phyloP scores from a whole-genome alignment of 2,329 filamentous ascomycete genomes.

The Colletotrichum siamense region DNA sequence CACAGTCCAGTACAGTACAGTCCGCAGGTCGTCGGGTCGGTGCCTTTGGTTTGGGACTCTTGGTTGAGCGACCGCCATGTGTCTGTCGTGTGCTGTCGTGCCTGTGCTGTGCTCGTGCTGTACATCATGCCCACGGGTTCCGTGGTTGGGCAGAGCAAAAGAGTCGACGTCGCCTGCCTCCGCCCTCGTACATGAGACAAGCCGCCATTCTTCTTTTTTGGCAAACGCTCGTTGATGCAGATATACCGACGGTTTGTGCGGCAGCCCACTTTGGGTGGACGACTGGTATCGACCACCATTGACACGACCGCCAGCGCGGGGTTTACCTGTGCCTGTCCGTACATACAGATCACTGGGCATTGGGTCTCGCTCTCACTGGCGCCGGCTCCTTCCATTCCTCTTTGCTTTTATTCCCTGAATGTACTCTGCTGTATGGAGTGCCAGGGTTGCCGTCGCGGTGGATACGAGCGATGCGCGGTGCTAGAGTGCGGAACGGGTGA shows the following conservation, averaged over 20 bases:
- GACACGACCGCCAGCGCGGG: not conserved
- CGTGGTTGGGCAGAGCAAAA: not conserved
- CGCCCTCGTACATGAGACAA: not conserved
- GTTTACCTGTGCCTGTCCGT: not conserved
- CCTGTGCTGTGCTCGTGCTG: not conserved
- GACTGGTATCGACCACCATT: not conserved
- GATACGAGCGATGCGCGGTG: not conserved
- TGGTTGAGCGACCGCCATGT: not conserved
- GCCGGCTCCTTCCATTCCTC: not conserved
- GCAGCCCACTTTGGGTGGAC: not conserved
- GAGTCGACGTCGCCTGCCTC: not conserved
- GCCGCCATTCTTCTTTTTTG: not conserved
- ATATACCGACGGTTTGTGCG: not conserved
- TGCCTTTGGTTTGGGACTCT: not conserved
- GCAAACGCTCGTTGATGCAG: not conserved
- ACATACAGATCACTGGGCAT: not conserved
- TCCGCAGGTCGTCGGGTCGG: not conserved
- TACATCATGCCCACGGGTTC: not conserved
- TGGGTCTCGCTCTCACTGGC: not conserved
- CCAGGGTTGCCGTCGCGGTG: slow-evolving; percentile 8
- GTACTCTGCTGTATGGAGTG: not conserved
- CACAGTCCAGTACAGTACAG: not conserved
- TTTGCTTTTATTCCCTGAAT: not conserved
- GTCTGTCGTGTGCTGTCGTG: not conserved
- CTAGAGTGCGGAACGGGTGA: not conserved